A percentile compares a stretch with the other conserved stretches of the same genome.
phyloP scores from a whole-genome alignment of 768 basidiomycete genomes.

The Coprinopsis marcescibilis region DNA sequence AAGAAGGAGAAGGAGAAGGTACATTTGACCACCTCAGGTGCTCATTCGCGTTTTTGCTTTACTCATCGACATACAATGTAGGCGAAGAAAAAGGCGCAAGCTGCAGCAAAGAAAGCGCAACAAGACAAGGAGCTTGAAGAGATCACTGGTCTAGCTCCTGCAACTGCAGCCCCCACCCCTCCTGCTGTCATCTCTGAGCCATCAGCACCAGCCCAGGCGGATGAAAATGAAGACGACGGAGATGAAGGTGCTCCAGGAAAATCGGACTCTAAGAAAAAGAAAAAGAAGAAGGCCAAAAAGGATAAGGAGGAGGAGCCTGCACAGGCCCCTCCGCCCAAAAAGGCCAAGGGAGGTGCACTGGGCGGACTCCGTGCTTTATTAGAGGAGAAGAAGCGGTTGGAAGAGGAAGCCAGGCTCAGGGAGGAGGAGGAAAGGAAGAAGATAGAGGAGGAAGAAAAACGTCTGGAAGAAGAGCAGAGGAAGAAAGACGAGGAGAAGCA shows the following conservation, averaged over 20 bases:
- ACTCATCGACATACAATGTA: conserved; percentile 25
- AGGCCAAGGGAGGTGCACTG: conserved; percentile 68
- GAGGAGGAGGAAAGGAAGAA: conserved; percentile 76
- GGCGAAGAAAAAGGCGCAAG: conserved; percentile 95
- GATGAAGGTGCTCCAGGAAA: conserved; percentile 50
- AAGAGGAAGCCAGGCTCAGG: conserved; percentile 70
- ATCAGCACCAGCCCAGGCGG: conserved; percentile 29
- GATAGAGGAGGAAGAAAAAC: conserved; percentile 87
- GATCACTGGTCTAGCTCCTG: conserved; percentile 23
- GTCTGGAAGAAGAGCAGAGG: conserved; percentile 68
- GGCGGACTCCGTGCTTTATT: conserved; percentile 84
- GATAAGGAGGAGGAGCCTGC: conserved; percentile 44
- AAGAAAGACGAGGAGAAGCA: conserved; percentile 80
- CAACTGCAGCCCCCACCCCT: conserved; percentile 14
- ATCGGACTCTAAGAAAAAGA: conserved; percentile 72
- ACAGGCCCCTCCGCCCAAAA: conserved; percentile 50
- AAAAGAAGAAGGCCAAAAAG: conserved; percentile 77
- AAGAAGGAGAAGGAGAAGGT: conserved; percentile 99
- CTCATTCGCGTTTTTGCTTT: conserved; percentile 5
- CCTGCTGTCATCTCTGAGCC: conserved; percentile 16
- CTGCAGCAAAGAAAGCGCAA: conserved; percentile 70
- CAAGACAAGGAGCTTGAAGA: conserved; percentile 25
- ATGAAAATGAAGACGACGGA: conserved; percentile 63
- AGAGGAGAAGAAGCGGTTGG: conserved; percentile 85
- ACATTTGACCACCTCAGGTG: not conserved